Conservation (phyloP, 179 eudicot genomes). For the Spinacia oleracea region DNA sequence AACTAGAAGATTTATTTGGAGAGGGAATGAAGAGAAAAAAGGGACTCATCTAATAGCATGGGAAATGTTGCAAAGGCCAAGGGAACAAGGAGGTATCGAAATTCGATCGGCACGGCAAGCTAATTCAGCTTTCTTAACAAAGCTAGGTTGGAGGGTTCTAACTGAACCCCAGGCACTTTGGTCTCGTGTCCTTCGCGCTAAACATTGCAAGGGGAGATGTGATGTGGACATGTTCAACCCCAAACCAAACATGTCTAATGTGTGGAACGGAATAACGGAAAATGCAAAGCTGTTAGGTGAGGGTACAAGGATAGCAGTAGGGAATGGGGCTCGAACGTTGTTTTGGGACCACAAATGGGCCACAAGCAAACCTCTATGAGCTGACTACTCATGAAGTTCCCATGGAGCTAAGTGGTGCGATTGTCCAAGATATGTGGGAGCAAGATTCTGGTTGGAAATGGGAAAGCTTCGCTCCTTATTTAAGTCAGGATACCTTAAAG, state of each 20-base stretch:
- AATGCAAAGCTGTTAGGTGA: not conserved
- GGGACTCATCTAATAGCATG: not conserved
- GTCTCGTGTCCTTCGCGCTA: not conserved
- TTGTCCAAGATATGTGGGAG: too few species aligned
- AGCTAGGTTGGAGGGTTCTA: not conserved
- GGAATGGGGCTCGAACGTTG: not conserved
- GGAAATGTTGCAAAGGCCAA: not conserved
- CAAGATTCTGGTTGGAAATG: too few species aligned
- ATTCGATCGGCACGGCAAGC: not conserved
- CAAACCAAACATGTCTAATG: not conserved
- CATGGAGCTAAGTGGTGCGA: too few species aligned
- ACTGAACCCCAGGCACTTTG: not conserved
- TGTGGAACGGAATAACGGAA: not conserved
- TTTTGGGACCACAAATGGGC: conserved; percentile 8
- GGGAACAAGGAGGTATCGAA: not conserved
- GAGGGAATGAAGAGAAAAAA: not conserved
- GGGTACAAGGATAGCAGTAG: not conserved
- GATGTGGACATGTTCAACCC: conserved; percentile 5
- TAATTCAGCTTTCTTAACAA: not conserved
- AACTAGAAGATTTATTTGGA: not conserved
- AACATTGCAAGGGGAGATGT: not conserved
- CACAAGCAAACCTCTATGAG: too few species aligned
- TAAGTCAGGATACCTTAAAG: too few species aligned
- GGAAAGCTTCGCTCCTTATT: too few species aligned
- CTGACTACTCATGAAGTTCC: too few species aligned